Percentiles rank a stretch among this genome's conserved stretches.
phyloP scores from a whole-genome alignment of 768 basidiomycete genomes.

The Suillus subalutaceus region DNA sequence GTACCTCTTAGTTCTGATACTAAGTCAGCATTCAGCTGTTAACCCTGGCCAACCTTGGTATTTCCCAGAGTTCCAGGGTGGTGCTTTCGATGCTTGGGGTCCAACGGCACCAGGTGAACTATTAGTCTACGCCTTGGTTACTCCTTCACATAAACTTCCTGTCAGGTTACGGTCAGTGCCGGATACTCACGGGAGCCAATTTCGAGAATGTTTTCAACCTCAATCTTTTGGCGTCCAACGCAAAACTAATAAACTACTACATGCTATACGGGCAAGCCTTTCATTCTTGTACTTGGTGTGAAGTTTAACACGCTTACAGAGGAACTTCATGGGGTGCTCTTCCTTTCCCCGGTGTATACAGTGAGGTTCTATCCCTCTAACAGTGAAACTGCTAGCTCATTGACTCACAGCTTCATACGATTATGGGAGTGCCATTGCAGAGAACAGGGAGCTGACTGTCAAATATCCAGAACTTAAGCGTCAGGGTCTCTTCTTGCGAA shows the following conservation, averaged over 20 bases:
- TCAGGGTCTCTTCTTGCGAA: conserved; percentile 77
- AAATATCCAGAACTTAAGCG: conserved; percentile 82
- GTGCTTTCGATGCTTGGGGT: conserved; percentile 83
- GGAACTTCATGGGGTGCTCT: conserved; percentile 87
- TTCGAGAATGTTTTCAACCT: conserved; percentile 83
- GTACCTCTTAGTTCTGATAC: background rate
- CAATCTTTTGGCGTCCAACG: conserved; percentile 79
- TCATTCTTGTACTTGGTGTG: background rate
- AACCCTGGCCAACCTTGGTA: conserved; percentile 65
- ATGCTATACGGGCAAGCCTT: conserved; percentile 74
- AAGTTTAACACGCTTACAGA: conserved; percentile 38
- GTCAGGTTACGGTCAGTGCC: conserved; percentile 65
- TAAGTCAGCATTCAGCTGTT: conserved; percentile 22
- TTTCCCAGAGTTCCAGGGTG: conserved; percentile 76
- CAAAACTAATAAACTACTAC: conserved; percentile 82
- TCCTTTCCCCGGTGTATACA: conserved; percentile 77
- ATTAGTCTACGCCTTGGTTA: background rate
- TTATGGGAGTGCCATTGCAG: conserved; percentile 73
- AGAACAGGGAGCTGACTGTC: conserved; percentile 62
- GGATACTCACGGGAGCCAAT: conserved; percentile 65
- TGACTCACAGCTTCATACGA: conserved; percentile 62
- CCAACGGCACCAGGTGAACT: conserved; percentile 62
- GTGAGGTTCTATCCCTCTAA: conserved; percentile 27
- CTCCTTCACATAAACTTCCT: conserved; percentile 10
- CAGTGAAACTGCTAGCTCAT: conserved; percentile 7